Evolutionary conservation across 116 monocot species (phyloP), one percentile per base, ranked within the genome.

Genomic region (Cymodocea nodosa): DNA sequence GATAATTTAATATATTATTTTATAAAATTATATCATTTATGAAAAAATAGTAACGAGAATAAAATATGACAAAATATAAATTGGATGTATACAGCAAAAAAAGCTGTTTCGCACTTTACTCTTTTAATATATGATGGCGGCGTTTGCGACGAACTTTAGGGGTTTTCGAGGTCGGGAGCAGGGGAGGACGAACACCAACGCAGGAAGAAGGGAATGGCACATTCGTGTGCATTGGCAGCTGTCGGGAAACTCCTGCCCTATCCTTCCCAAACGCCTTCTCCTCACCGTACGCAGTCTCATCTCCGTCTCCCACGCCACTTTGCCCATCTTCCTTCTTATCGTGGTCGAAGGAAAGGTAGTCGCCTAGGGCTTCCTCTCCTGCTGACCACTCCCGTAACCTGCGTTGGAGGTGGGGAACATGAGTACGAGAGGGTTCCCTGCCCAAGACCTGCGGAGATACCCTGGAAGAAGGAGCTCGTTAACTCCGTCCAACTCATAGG

Each of bases 401-500:
- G 60, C 58, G 23, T 48, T 66, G 51, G 61, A 18, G 35, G 35
- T 50, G 59, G 44, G 23, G 77, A 77, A 30, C 70, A 59, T 62
- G 78, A 78, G 64, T 66, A 68, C 55, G 77, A 75, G 60, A 56
- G 71, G 18, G 67, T 24, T 24, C 50, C 57, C 49, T 71, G 66
- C 62, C 74, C 81, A 3, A 71, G 78, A 25, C 90, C 90, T 1
- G 71, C 48, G 60, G 85, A 79, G 72, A 77, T 92, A 35, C 78
- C 78, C 0, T 92, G 88, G 92, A 85, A 69, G 69, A 87, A 81
- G 77, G 92, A 85, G 23, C 72, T 88, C 25, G 85, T 83, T 60
- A 92, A 92, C 74, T 62, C 85, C 49, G 85, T 92, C 34, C 76
- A 71, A 12, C 71, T 92, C 49, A 92, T 88, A 56, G 92, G 92